Base-by-base conservation (phyloP, 2,329 filamentous ascomycete genomes). In the Grosmannia clavigera region DNA sequence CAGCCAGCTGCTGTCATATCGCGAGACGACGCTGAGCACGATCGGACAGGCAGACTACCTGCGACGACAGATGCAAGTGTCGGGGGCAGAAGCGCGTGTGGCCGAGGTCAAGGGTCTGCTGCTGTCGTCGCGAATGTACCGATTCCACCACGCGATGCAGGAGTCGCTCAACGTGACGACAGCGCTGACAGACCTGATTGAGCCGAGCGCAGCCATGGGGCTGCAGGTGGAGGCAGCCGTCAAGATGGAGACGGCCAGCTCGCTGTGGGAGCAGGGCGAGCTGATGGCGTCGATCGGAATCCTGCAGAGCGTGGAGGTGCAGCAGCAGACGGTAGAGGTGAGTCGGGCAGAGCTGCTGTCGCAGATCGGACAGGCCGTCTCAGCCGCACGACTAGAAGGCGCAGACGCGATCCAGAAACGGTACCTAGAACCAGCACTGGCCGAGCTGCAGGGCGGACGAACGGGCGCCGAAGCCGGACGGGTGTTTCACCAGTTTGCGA, bases 221-320 rank as follows among this genome's bases (percentile, higher is more conserved):
- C 74, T 97, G 2, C 81, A 85, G 61, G 83, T 96, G 53, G 87
- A 91, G 68, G 88, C 85, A 14, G 85, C 85, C 14, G 83, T 91
- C 48, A 84, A 86, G 64, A 82, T 92, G 59, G 94, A 97, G 70
- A 83, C 89, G 9, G 92, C 95, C 12, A 90, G 88, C 67, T 90
- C 95, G 7, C 76, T 99, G 1, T 99, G 94, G 92, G 90, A 95
- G 63, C 88, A 96, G 69, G 91, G 91, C 14, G 92, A 99, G 71
- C 89, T 90, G 76, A 83, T 86, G 25, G 84, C 89, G 0, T 96
- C 94, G 0, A 96, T 99, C 62, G 82, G 86, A 46, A 92, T 97
- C 80, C 81, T 97, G 25, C 87, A 92, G 67, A 81, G 83, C 52
- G 79, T 96, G 12, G 81, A 87, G 31, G 35, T 16, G 53, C 82